These are phyloP conservation scores for Gnaphalium uliginosum DNA, from an alignment of 129 eudicot genomes.

Conservation along the genomic window DNA sequence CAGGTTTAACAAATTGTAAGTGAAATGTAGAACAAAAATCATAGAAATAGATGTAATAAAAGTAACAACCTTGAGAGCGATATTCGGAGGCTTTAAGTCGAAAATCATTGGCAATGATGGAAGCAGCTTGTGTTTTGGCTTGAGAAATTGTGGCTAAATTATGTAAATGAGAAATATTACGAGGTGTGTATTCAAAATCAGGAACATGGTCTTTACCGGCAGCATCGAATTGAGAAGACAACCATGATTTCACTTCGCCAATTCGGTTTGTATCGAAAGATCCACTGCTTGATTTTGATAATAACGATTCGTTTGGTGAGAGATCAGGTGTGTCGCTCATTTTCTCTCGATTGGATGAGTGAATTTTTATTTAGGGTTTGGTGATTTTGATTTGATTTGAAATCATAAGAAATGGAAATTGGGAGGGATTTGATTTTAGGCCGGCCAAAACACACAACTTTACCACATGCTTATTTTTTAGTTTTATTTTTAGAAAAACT, in stretches of 20 bases:
- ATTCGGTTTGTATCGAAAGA: slow-evolving; percentile 65
- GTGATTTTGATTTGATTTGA: neutral
- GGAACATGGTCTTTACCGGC: slow-evolving; percentile 86
- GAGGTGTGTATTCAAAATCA: slow-evolving; percentile 86
- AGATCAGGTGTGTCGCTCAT: slow-evolving; percentile 69
- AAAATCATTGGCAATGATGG: slow-evolving; percentile 81
- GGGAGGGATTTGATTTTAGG: neutral
- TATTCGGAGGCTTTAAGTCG: slow-evolving; percentile 86
- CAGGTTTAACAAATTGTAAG: too few species aligned
- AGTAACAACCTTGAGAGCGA: slow-evolving; percentile 74
- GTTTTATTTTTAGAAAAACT: too few species aligned
- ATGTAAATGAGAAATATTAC: slow-evolving; percentile 68
- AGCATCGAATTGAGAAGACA: slow-evolving; percentile 75
- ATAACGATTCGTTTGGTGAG: slow-evolving; percentile 29
- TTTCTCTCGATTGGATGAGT: neutral
- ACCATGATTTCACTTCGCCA: slow-evolving; percentile 84
- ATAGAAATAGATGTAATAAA: neutral
- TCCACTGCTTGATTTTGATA: slow-evolving; percentile 38
- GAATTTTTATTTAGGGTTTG: neutral
- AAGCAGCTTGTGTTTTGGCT: slow-evolving; percentile 91
- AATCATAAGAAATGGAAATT: neutral
- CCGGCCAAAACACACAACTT: neutral
- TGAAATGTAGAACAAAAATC: slow-evolving; percentile 10
- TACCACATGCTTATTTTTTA: too few species aligned
- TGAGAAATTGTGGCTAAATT: slow-evolving; percentile 72